Evolutionary conservation across 2,329 filamentous ascomycete species (phyloP).

Genomic region (Fusarium buxicola): DNA sequence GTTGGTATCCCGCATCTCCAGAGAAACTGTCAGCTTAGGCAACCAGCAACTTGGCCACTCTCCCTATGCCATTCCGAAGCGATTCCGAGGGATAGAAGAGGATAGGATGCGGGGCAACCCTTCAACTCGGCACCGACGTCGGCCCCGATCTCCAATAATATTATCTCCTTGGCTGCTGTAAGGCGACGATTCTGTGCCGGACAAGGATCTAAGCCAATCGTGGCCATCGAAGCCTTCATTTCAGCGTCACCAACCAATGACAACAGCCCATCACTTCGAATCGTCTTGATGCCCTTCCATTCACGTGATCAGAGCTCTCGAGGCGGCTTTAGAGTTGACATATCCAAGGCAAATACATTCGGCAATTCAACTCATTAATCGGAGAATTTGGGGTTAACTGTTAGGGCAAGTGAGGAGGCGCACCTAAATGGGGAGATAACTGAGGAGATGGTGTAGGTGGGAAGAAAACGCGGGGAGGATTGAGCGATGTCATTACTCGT

Average conservation of each 20-base stretch:
- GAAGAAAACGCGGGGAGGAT: conserved; percentile 25
- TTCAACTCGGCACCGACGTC: conserved; percentile 5
- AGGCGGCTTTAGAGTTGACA: neutral
- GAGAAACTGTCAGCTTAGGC: neutral
- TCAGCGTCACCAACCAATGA: neutral
- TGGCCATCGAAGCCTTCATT: too few species aligned
- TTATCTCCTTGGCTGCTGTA: too few species aligned
- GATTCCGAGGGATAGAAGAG: conserved; percentile 1
- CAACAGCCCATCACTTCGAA: neutral
- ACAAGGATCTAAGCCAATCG: too few species aligned
- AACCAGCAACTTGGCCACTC: neutral
- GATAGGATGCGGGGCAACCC: conserved; percentile 1
- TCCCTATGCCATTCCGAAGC: conserved; percentile 6
- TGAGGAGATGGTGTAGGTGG: neutral
- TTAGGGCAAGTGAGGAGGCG: conserved; percentile 4
- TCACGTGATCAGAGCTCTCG: conserved; percentile 1
- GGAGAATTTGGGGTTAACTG: conserved; percentile 18
- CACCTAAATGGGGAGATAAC: conserved; percentile 21
- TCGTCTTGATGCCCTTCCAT: neutral
- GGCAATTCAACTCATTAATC: conserved; percentile 24
- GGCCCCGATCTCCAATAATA: neutral
- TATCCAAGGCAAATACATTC: conserved; percentile 14
- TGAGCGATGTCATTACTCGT: conserved; percentile 20
- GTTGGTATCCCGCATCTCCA: conserved; percentile 19
- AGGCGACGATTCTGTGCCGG: too few species aligned